Evolutionary conservation across 257 asterid species (phyloP), one percentile per base, ranked within the genome.

Genomic region (Gentiana straminea): DNA sequence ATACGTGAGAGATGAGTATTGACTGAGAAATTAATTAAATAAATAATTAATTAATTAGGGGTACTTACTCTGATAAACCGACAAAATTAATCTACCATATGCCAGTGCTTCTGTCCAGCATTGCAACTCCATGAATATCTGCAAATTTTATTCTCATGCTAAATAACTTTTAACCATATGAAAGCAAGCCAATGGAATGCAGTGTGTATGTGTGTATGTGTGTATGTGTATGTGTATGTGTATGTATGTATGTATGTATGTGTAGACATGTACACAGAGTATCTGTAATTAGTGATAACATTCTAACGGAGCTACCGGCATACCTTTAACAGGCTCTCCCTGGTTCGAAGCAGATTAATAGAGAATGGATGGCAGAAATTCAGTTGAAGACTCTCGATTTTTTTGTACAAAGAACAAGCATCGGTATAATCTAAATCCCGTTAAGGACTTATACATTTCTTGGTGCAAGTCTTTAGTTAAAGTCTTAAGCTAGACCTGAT

Each of bases 261-360:
- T 24, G 24, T 24, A 24, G 24, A 24, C 24, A 24, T 24, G 24
- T 24, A 24, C 24, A 24, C 24, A 24, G 24, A 24, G 24, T 24
- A 24, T 24, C 24, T 24, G 24, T 24, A 24, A 24, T 24, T 24
- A 24, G 24, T 24, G 24, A 24, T 24, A 24, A 24, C 24, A 24
- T 24, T 24, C 24, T 24, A 24, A 24, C 46, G 7, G 5, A 41
- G 46, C 46, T 41, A 4, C 46, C 7, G 9, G 46, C 65, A 61
- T 70, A 80, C 98, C 98, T 85, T 92, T 35, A 92, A 70, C 68
- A 88, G 85, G 71, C 75, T 77, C 79, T 92, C 97, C 53, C 89
- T 55, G 3, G 82, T 92, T 61, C 85, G 75, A 88, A 85, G 79
- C 54, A 87, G 79, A 81, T 63, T 70, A 76, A 91, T 63, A 4